A percentile compares a stretch with the other conserved stretches of the same genome.
These are phyloP conservation scores for Anethum foeniculum DNA, from an alignment of 140 eudicot genomes.

Conservation along the genomic window DNA sequence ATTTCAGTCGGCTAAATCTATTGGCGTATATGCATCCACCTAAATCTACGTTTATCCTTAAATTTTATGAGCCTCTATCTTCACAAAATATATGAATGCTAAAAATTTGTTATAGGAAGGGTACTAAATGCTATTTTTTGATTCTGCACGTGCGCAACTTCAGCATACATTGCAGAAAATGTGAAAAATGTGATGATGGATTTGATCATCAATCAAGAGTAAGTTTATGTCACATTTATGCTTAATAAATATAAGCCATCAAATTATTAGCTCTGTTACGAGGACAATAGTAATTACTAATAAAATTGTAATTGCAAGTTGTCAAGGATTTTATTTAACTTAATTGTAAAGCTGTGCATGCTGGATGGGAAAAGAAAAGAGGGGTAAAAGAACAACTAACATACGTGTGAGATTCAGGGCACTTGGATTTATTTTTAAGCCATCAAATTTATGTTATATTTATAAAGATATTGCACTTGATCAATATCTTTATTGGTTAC, in stretches of 20 bases:
- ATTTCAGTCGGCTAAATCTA: not conserved
- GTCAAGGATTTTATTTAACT: not conserved
- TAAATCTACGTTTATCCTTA: not conserved
- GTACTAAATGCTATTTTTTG: not conserved
- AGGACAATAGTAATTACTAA: not conserved
- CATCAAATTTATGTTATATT: not conserved
- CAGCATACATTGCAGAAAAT: conserved; percentile 59
- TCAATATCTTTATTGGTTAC: not conserved
- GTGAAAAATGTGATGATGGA: conserved; percentile 63
- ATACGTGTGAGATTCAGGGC: too few species aligned
- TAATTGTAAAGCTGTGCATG: too few species aligned
- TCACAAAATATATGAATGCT: not conserved
- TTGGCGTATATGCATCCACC: not conserved
- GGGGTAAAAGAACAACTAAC: too few species aligned
- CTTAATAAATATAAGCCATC: not conserved
- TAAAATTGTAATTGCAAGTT: not conserved
- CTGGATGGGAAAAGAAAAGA: too few species aligned
- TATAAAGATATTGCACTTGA: not conserved
- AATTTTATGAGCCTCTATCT: not conserved
- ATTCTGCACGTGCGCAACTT: conserved; percentile 43
- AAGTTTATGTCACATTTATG: conserved; percentile 1
- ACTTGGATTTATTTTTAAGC: too few species aligned
- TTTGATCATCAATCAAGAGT: conserved; percentile 71
- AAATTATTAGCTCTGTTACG: not conserved
- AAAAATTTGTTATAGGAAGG: not conserved